Conservation (phyloP, 1,284 basidiomycete genomes). For the Naganishia sp. region DNA sequence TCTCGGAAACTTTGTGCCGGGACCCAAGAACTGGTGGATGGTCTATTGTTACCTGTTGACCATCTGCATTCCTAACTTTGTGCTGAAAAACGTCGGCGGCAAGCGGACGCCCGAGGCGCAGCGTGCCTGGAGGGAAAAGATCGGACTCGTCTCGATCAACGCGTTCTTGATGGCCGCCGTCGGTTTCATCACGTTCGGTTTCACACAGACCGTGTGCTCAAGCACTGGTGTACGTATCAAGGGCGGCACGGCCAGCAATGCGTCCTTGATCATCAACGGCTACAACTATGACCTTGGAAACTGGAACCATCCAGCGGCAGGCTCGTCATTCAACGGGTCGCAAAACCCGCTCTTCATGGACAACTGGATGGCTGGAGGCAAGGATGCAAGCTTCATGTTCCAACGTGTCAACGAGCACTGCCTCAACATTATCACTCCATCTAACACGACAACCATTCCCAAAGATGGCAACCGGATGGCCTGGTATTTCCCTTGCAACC, state of each 20-base stretch:
- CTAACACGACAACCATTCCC: slow-evolving; percentile 66
- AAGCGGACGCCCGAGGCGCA: slow-evolving; percentile 90
- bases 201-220: slow-evolving; percentile 91
- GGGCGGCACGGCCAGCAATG: slow-evolving; percentile 72
- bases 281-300: slow-evolving; percentile 86
- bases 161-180: slow-evolving; percentile 81
- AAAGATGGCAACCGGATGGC: slow-evolving; percentile 58
- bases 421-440: slow-evolving; percentile 70
- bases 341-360: slow-evolving; percentile 81
- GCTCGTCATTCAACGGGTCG: slow-evolving; percentile 67
- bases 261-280: slow-evolving; percentile 89
- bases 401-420: slow-evolving; percentile 87
- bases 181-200: slow-evolving; percentile 99
- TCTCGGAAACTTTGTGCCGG: slow-evolving; percentile 71
- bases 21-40: slow-evolving; percentile 93
- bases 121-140: slow-evolving; percentile 95
- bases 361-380: slow-evolving; percentile 73
- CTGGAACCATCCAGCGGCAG: slow-evolving; percentile 74
- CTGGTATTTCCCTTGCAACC: slow-evolving; percentile 97
- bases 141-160: slow-evolving; percentile 85
- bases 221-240: slow-evolving; percentile 77
- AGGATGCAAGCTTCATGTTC: slow-evolving; percentile 91
- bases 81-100: slow-evolving; percentile 65
- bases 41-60: slow-evolving; percentile 90
- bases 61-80: slow-evolving; percentile 73